Conservation (phyloP, 108 stramenopile species). For the Pseudonitzschia delicatissima region DNA sequence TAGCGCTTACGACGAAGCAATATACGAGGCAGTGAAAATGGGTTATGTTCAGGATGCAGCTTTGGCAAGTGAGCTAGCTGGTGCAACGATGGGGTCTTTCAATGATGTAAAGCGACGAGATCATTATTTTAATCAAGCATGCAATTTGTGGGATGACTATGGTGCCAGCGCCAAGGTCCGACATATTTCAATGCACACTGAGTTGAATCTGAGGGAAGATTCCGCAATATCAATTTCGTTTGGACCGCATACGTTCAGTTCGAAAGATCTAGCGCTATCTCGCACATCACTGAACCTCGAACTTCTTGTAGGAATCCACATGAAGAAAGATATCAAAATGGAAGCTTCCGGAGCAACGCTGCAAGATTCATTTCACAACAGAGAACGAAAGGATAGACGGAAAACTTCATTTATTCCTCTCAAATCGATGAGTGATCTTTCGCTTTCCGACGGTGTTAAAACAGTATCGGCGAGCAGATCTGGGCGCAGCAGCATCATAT, state of each 20-base stretch:
- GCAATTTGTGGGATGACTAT: slow-evolving; percentile 14
- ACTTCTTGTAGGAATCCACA: slow-evolving; percentile 6
- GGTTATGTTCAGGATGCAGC: slow-evolving; percentile 36
- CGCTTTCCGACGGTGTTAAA: no score
- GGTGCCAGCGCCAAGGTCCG: slow-evolving; percentile 13
- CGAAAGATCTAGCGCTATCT: neutral
- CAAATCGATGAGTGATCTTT: no score
- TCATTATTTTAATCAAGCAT: slow-evolving; percentile 24
- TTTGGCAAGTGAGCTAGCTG: slow-evolving; percentile 26
- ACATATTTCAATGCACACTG: neutral
- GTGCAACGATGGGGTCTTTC: slow-evolving; percentile 13
- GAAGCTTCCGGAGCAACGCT: neutral
- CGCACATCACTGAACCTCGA: neutral
- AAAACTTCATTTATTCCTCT: no score
- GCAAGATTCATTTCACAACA: neutral
- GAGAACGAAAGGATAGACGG: neutral
- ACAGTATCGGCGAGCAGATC: no score
- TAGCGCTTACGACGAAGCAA: slow-evolving; percentile 25
- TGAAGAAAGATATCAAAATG: slow-evolving; percentile 9
- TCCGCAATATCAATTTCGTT: neutral
- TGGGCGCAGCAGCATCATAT: no score
- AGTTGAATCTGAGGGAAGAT: neutral
- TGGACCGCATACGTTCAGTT: neutral
- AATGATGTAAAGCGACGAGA: neutral
- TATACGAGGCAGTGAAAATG: slow-evolving; percentile 17